Conservation (phyloP, 2,329 filamentous ascomycete species). For the Chrysoporthe deuterocubensis region DNA sequence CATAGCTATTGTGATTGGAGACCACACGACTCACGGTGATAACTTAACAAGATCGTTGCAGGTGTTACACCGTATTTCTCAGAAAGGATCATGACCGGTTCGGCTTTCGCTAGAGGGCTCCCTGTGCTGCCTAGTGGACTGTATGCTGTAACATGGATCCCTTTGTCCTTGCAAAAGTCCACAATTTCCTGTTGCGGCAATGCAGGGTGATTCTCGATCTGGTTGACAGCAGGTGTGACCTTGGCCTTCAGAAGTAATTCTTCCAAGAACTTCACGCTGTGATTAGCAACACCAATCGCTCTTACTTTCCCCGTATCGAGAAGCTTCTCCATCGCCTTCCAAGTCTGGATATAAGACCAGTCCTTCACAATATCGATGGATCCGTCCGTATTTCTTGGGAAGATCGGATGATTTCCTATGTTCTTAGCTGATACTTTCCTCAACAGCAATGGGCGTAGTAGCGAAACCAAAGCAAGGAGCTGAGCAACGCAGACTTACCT, state of each 20-base stretch:
- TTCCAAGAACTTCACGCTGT: conserved; percentile 47
- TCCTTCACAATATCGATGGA: no score
- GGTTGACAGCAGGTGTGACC: conserved; percentile 65
- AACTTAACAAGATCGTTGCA: conserved; percentile 69
- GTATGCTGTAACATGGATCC: conserved; percentile 66
- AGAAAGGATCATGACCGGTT: conserved; percentile 65
- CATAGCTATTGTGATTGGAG: conserved; percentile 7
- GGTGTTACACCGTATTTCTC: conserved; percentile 64
- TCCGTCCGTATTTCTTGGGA: no score
- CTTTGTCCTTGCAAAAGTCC: conserved; percentile 59
- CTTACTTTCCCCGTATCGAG: conserved; percentile 43
- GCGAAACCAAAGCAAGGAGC: no score
- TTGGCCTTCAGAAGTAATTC: conserved; percentile 53
- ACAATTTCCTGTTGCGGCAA: conserved; percentile 64
- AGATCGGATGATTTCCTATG: conserved; percentile 35
- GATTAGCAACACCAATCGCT: conserved; percentile 58
- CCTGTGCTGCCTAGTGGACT: conserved; percentile 63
- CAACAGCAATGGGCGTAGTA: no score
- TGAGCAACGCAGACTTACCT: conserved; percentile 26
- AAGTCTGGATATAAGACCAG: conserved; percentile 39
- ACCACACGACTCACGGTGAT: conserved; percentile 58
- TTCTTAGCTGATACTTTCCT: conserved; percentile 40
- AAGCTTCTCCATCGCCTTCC: conserved; percentile 45
- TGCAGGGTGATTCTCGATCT: conserved; percentile 72
- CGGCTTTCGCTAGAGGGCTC: conserved; percentile 65